Evolutionary conservation across 1,139 yeast genomes (phyloP), one percentile per base, ranked within the genome.

Genomic region (Entelexis paramagnoliae): DNA sequence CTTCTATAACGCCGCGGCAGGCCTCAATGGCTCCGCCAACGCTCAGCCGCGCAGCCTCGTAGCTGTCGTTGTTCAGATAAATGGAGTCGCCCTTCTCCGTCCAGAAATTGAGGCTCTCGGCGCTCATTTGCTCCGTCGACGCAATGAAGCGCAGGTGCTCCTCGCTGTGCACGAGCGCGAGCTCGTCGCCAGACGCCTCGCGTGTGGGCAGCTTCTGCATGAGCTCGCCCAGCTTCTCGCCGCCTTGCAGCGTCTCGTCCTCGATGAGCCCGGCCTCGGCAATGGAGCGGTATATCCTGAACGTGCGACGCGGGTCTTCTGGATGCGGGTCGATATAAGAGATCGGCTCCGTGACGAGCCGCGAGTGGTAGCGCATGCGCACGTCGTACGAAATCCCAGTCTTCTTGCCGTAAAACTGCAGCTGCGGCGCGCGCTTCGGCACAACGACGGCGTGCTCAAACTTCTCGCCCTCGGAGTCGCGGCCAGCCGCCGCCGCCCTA

Each of bases 281-380:
- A 48, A 93, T 74, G 46, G 85, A 83, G 67, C 91, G 87, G 70
- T 91, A 93, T 46, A 93, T 86, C 54, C 97, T 77, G 67, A 89
- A 91, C 46, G 91, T 91, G 60, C 99, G 79, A 57, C 98, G 78
- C 13, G 99, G 99, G 64, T 93, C 98, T 66, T 93, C 99, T 4
- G 99, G 99, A 65, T 93, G 99, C 2, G 98, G 98, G 64, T 93
- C 98, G 49, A 89, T 87, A 67, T 91, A 91, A 66, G 89, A 96
- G 61, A 80, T 85, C 59, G 91, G 87, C 6, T 94, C 83, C 2
- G 96, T 86, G 67, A 85, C 89, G 52, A 91, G 83, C 65, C 88
- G 87, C 40, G 96, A 95, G 65, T 93, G 99, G 67, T 89, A 91
- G 57, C 98, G 75, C 98, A 93, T 91, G 55, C 97, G 76, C 20